Evolutionary conservation across 495 filamentous ascomycete species (phyloP).

Genomic region (Hypomontagnella monticulosa): DNA sequence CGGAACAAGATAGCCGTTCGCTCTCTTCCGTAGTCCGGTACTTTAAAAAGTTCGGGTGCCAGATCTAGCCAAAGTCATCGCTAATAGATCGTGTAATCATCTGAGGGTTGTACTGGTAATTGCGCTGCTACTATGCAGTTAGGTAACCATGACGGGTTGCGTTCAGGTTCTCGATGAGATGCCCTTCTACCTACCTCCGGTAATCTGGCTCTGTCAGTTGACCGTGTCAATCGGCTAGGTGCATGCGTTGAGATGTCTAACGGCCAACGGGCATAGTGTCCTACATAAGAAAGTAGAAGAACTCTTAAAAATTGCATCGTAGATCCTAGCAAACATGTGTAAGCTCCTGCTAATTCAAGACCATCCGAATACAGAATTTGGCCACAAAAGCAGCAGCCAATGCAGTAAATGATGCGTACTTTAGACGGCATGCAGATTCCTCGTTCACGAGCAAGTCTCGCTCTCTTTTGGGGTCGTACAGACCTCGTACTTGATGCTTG

Average conservation of each 20-base stretch:
- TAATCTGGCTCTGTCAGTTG: background rate
- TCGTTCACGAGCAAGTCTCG: background rate
- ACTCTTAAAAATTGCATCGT: conserved; percentile 6
- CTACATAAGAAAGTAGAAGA: conserved; percentile 8
- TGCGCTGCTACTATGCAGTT: background rate
- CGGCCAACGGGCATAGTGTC: conserved; percentile 9
- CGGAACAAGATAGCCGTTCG: conserved; percentile 9
- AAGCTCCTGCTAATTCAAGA: conserved; percentile 10
- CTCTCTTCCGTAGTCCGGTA: conserved; percentile 23
- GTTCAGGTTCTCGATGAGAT: background rate
- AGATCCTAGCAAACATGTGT: conserved; percentile 31
- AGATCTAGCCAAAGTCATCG: conserved; percentile 3
- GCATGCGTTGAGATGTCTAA: conserved; percentile 11
- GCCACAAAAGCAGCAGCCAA: background rate
- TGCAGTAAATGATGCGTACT: background rate
- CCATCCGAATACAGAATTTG: background rate
- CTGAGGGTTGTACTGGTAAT: background rate
- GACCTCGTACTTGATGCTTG: conserved; percentile 14
- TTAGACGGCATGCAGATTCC: background rate
- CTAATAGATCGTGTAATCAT: conserved; percentile 5
- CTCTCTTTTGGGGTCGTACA: conserved; percentile 5
- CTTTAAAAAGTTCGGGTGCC: background rate
- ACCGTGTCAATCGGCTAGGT: background rate
- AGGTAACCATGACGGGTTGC: conserved; percentile 3
- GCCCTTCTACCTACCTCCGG: background rate